Percentiles rank a stretch among this genome's conserved stretches.
These are phyloP conservation scores for Salicornia ramosissima DNA, from an alignment of 148 eudicot genomes.

Conservation along the genomic window DNA sequence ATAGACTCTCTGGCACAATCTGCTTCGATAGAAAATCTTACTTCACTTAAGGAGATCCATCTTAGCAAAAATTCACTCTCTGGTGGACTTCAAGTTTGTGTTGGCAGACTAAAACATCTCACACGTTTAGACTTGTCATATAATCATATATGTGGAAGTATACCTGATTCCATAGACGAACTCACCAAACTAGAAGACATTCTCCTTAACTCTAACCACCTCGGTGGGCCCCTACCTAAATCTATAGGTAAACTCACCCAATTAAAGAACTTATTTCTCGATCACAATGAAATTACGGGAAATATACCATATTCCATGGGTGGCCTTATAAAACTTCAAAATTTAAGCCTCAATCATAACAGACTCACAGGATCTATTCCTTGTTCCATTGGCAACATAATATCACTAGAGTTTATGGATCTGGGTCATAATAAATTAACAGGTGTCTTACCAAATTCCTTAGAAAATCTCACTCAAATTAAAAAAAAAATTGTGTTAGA, in stretches of 20 bases:
- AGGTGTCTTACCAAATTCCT: constrained; percentile 43
- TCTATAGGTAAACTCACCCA: constrained; percentile 45
- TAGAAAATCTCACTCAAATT: constrained; percentile 40
- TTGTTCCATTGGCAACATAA: constrained; percentile 37
- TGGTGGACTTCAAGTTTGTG: constrained; percentile 39
- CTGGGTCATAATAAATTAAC: constrained; percentile 37
- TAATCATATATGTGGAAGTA: constrained; percentile 39
- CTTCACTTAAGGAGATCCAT: constrained; percentile 34
- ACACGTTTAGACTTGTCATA: constrained; percentile 42
- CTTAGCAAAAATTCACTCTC: constrained; percentile 42
- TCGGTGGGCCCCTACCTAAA: constrained; percentile 46
- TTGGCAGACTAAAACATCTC: constrained; percentile 49
- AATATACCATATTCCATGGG: background rate
- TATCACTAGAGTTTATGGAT: constrained; percentile 33
- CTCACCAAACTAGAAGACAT: constrained; percentile 33
- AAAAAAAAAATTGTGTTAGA: constrained; percentile 38
- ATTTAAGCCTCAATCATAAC: constrained; percentile 25
- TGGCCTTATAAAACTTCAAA: background rate
- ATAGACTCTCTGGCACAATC: constrained; percentile 46
- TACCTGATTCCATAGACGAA: constrained; percentile 53
- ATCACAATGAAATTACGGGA: background rate
- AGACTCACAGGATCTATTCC: constrained; percentile 40
- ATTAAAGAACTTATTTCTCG: constrained; percentile 13
- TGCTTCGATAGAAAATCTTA: constrained; percentile 33
- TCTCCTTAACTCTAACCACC: constrained; percentile 38